Conservation (phyloP, 345 rosid species). For the Atalantia buxifolia region DNA sequence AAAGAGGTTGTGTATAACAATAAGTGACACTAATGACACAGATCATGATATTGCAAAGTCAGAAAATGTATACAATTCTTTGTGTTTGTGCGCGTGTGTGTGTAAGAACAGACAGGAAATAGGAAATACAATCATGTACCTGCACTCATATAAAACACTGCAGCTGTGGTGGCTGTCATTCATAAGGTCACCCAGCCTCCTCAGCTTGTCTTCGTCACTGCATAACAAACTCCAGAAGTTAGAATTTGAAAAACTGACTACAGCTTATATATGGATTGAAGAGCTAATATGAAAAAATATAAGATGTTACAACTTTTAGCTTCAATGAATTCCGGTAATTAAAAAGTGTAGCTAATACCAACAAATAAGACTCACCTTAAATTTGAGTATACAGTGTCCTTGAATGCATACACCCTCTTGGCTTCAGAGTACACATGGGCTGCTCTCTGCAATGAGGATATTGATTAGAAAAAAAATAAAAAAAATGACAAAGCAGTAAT, state of each 20-base stretch:
- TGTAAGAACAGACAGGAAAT: too few species aligned
- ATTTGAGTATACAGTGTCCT: conserved; percentile 68
- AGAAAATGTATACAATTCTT: too few species aligned
- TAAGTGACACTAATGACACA: not conserved
- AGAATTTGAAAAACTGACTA: not conserved
- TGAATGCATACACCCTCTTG: conserved; percentile 75
- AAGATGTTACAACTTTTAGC: not conserved
- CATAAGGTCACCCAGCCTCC: conserved; percentile 91
- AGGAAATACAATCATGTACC: conserved; percentile 35
- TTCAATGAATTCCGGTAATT: too few species aligned
- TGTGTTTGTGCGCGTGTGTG: too few species aligned
- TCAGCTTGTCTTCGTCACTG: conserved; percentile 86
- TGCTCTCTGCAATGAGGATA: conserved; percentile 60
- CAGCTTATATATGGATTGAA: not conserved
- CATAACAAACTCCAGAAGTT: conserved; percentile 17
- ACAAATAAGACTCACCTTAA: conserved; percentile 39
- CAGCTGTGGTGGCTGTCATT: conserved; percentile 93
- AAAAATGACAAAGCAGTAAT: too few species aligned
- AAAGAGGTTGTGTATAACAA: not conserved
- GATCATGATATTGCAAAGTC: not conserved
- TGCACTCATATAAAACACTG: conserved; percentile 90
- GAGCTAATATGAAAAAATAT: not conserved
- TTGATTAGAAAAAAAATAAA: not conserved
- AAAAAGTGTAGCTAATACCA: not conserved
- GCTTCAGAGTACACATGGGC: conserved; percentile 93